Evolutionary conservation across 192 early-diverging fungal genomes (phyloP).

Genomic region (Coemansia sp.): DNA sequence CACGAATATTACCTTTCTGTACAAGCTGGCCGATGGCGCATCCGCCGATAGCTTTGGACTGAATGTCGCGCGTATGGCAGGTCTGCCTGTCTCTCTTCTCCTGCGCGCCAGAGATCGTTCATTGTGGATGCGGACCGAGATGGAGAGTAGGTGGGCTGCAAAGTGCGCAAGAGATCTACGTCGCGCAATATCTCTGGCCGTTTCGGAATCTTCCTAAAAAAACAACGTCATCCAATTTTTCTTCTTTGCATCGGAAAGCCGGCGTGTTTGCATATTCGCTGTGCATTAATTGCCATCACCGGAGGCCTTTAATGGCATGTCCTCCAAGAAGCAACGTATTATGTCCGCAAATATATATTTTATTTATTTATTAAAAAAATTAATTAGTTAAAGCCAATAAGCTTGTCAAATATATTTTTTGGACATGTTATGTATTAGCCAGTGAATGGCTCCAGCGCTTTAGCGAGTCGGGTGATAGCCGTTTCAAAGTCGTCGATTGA

Average conservation of each 20-base stretch:
- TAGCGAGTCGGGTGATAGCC: slow-evolving; percentile 63
- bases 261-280: neutral
- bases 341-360: neutral
- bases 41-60: slow-evolving; percentile 94
- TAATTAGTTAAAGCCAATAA: neutral
- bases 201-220: neutral
- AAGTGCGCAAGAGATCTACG: slow-evolving; percentile 24
- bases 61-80: slow-evolving; percentile 95
- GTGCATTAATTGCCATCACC: slow-evolving; percentile 5
- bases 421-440: neutral
- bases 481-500: slow-evolving; percentile 64
- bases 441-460: slow-evolving; percentile 56
- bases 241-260: neutral
- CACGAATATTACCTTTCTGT: slow-evolving; percentile 87
- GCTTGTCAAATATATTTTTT: no score
- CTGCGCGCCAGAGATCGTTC: slow-evolving; percentile 71
- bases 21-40: slow-evolving; percentile 82
- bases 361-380: neutral
- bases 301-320: neutral
- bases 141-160: slow-evolving; percentile 40
- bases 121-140: slow-evolving; percentile 65
- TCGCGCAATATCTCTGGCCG: slow-evolving; percentile 25
- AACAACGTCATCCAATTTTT: neutral
- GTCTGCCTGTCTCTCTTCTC: slow-evolving; percentile 74
- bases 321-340: neutral